Evolutionary conservation across 371 early-diverging fungal species (phyloP), one percentile per base, ranked within the genome.

Genomic region (Polyrhizophydium stewartii): DNA sequence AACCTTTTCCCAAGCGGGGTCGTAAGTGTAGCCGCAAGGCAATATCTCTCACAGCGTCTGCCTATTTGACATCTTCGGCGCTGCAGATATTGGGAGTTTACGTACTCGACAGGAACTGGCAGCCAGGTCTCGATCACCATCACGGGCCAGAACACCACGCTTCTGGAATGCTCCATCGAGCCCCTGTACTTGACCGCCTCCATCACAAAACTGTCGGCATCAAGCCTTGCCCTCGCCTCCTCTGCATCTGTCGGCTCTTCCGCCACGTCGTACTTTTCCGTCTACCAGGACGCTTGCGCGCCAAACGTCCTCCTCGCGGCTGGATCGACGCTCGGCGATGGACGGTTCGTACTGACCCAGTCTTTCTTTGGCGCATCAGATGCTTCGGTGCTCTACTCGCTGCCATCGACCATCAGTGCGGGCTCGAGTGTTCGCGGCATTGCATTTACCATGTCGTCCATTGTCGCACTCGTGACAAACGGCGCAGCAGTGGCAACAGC

Each of bases 111-210:
- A 7, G 27, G 49, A 35, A 9, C 41, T 2, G 25, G 21, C 33
- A 5, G 60, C 0, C 9, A 24, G 6, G 2, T 58, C 27, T 40
- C 66, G 6, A 10, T 52, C 31, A 17, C 53, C 19, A 62, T 66
- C 46, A 40, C 38, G 10, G 59, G 62, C 49, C 28, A 41, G 35
- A 17, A 28, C 7, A 50, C 60, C 30, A 31, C 61, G 12, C 58
- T 66, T 10, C 21, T 61, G 51, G 55, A 53, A 13, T 66, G 66
- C 49, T 16, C 32, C 17, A 33, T 66, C 35, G 55, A 61, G 35
- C 31, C 50, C 19, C 5, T 19, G 45, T 6, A 45, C 45, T 45
- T 19, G n/a, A 19, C 45, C 45, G 6, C 19, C 19, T 2, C 30
- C 21, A 6, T 30, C 9, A 9, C 12, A 10, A 25, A 13, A 13